Conservation (phyloP, 139 green algal genomes). For the Picochlorum sp. region DNA sequence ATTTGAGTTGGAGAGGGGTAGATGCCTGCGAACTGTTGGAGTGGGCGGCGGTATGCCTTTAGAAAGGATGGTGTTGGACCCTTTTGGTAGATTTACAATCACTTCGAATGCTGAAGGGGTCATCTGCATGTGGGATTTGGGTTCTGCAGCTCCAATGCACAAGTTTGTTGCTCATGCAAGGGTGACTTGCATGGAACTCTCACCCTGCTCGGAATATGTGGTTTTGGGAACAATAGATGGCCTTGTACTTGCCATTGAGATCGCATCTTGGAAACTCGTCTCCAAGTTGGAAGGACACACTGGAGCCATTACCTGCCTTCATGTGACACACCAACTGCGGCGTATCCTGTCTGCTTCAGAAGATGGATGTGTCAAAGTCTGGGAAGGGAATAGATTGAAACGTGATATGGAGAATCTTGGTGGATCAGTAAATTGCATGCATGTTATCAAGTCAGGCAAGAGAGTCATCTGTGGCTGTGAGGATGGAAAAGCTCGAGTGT, state of each 20-base stretch:
- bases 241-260: conserved; percentile 53
- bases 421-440: too few species aligned
- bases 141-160: conserved; percentile 14
- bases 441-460: conserved; percentile 9
- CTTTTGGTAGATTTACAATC: conserved; percentile 49
- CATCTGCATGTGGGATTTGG: conserved; percentile 54
- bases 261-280: conserved; percentile 26
- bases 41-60: conserved; percentile 32
- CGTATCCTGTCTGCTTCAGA: conserved; percentile 46
- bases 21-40: conserved; percentile 33
- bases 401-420: too few species aligned
- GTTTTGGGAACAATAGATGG: conserved; percentile 38
- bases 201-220: conserved; percentile 30
- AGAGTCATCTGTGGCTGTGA: conserved; percentile 44
- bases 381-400: conserved; percentile 34
- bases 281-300: conserved; percentile 52
- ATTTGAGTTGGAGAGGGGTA: conserved; percentile 41
- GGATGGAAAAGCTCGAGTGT: conserved; percentile 49
- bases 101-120: conserved; percentile 49
- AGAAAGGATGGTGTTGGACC: conserved; percentile 43
- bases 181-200: conserved; percentile 34
- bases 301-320: conserved; percentile 53
- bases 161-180: conserved; percentile 5
- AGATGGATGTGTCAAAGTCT: conserved; percentile 62
- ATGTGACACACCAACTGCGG: conserved; percentile 21